A percentile compares a stretch with the other conserved stretches of the same genome.
Evolutionary conservation across 2,329 filamentous ascomycete species (phyloP).

Genomic region (Colletotrichum sp.): DNA sequence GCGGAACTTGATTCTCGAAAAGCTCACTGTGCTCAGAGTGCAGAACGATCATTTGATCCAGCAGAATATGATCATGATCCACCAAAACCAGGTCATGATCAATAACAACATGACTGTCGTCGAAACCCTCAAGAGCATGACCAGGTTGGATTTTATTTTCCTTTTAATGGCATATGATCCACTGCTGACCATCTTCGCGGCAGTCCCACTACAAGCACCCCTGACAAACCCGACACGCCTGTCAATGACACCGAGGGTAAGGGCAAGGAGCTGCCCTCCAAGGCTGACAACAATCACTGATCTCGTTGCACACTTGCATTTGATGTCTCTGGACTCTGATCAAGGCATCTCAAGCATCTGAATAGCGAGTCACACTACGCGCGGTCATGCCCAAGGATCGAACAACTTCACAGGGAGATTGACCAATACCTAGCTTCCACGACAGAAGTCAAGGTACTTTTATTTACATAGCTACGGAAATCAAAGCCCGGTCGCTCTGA

Average conservation of each 20-base stretch:
- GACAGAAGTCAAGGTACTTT: background rate
- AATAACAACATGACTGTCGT: background rate
- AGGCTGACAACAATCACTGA: background rate
- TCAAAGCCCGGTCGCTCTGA: background rate
- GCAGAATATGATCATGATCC: background rate
- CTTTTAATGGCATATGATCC: background rate
- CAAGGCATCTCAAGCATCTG: background rate
- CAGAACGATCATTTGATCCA: background rate
- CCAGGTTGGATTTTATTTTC: background rate
- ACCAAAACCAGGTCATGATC: background rate
- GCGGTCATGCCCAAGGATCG: background rate
- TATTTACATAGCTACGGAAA: background rate
- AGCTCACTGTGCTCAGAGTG: background rate
- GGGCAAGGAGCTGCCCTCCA: background rate
- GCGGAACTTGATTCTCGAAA: background rate
- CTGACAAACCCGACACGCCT: background rate
- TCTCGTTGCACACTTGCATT: background rate
- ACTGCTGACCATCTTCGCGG: background rate
- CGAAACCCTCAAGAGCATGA: background rate
- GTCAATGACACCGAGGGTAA: background rate
- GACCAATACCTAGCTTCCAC: background rate
- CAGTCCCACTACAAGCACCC: background rate
- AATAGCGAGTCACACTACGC: background rate
- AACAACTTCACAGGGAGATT: background rate
- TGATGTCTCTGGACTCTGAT: background rate